Conservation (phyloP, 2,329 filamentous ascomycete genomes). For the Paecilomyces formosus region DNA sequence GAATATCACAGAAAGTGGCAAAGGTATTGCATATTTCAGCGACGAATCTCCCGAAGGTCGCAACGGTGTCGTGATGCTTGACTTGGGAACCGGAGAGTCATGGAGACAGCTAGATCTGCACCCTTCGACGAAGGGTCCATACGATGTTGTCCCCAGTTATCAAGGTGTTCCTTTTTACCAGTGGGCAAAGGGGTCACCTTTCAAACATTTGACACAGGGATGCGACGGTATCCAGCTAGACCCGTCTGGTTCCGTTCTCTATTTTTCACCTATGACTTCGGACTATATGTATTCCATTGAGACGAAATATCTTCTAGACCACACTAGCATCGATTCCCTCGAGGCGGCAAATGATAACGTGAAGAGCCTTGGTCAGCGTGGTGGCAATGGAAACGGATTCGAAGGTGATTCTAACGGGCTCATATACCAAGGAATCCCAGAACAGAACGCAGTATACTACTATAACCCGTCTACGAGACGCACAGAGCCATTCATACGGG, state of each 20-base stretch:
- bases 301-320: conserved; percentile 28
- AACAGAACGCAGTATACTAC: conserved; percentile 39
- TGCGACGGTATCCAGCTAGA: conserved; percentile 18
- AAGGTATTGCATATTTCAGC: conserved; percentile 39
- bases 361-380: conserved; percentile 37
- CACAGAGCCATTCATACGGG: conserved; percentile 31
- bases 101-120: conserved; percentile 13
- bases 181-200: not conserved
- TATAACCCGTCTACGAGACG: conserved; percentile 33
- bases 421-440: conserved; percentile 42
- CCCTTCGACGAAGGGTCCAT: conserved; percentile 13
- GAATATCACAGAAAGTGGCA: conserved; percentile 28
- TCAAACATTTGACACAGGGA: conserved; percentile 7
- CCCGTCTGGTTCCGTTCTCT: conserved; percentile 31
- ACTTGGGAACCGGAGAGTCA: conserved; percentile 12
- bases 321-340: conserved; percentile 23
- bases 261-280: conserved; percentile 36
- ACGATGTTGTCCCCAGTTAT: conserved; percentile 25
- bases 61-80: conserved; percentile 38
- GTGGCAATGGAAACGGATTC: conserved; percentile 41
- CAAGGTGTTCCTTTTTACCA: conserved; percentile 27
- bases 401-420: conserved; percentile 36
- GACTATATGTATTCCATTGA: conserved; percentile 27
- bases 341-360: conserved; percentile 41
- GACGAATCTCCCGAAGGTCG: conserved; percentile 41